Evolutionary conservation across 495 filamentous ascomycete genomes (phyloP).

Genomic region (Penicillium canariense): DNA sequence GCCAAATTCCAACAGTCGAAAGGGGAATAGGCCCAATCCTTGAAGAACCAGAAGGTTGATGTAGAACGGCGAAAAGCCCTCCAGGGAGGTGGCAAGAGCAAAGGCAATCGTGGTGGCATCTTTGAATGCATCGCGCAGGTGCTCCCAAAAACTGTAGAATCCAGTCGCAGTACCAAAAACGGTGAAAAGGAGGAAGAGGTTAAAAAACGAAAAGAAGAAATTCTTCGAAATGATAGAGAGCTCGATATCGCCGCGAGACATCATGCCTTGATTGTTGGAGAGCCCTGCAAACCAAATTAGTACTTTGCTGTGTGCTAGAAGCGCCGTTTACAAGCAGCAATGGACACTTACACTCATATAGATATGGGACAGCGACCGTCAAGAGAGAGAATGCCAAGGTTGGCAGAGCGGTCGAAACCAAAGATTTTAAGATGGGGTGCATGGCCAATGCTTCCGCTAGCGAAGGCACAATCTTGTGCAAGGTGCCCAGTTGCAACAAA

Average conservation of each 20-base stretch:
- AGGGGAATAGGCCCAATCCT: conserved; percentile 85
- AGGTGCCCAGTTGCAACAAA: conserved; percentile 71
- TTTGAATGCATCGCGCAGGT: conserved; percentile 67
- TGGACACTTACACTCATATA: conserved; percentile 75
- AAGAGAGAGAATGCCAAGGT: conserved; percentile 81
- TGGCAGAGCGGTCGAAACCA: conserved; percentile 85
- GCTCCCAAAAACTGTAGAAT: conserved; percentile 64
- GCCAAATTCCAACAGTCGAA: conserved; percentile 88
- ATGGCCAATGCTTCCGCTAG: conserved; percentile 63
- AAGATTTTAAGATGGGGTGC: conserved; percentile 65
- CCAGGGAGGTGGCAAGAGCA: conserved; percentile 71
- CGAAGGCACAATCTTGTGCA: conserved; percentile 68
- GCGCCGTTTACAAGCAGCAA: neutral
- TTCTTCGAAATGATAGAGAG: conserved; percentile 96
- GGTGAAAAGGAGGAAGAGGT: conserved; percentile 94
- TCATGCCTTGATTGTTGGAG: conserved; percentile 86
- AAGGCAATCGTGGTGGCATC: conserved; percentile 78
- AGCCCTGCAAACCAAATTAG: conserved; percentile 50
- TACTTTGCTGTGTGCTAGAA: neutral
- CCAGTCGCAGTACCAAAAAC: conserved; percentile 79
- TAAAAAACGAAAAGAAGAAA: conserved; percentile 99
- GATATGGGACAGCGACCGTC: conserved; percentile 84
- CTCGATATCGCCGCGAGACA: conserved; percentile 92
- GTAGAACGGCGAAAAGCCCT: conserved; percentile 76
- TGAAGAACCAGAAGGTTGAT: conserved; percentile 94